Evolutionary conservation across 352 stramenopile genomes (phyloP), one percentile per base, ranked within the genome.

Genomic region (Pythium graminicola): DNA sequence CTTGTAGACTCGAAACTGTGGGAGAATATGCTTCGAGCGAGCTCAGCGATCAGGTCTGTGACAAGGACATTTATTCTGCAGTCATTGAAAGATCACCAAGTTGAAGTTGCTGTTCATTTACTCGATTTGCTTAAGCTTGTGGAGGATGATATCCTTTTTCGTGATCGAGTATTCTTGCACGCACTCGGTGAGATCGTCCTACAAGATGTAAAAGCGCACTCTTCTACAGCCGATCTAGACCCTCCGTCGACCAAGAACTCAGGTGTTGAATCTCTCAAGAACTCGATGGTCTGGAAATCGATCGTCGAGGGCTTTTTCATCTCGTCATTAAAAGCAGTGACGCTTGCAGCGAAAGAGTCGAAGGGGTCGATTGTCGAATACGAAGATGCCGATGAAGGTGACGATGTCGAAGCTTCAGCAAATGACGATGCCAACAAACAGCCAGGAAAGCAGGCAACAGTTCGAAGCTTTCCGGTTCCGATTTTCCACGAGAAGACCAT

Each of bases 161-260:
- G 76, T 19, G 78, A 91, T 58, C 72, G 77, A 41, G 70, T 86
- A 7, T 76, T 89, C n/a, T 66, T 91, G 17, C 74, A 91, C 65
- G 65, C 76, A n/a, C 52, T 91, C 6, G 67, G 65, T 7, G 76
- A 88, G 54, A 64, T 86, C 11, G 50, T 81, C 29, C 49, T 89
- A 5, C 68, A 85, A 13, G 72, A 58, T 11, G 67, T 38, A 11
- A 80, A 62, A 48, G 60, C 27, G 39, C 58, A 31, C 23, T 29
- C 33, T 11, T 50, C 35, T 57, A 29, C 27, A 24, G 24, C 36
- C 43, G 70, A 80, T 41, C 67, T 72, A 50, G 64, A 61, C 23
- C 60, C 65, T 22, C 51, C 71, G 6, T 57, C 60, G 14, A 17
- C 28, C 1, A 47, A 45, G 2, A 26, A 26, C n/a, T 23, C 24